Conservation (phyloP, 2,329 filamentous ascomycete species). For the Amphichorda felina region DNA sequence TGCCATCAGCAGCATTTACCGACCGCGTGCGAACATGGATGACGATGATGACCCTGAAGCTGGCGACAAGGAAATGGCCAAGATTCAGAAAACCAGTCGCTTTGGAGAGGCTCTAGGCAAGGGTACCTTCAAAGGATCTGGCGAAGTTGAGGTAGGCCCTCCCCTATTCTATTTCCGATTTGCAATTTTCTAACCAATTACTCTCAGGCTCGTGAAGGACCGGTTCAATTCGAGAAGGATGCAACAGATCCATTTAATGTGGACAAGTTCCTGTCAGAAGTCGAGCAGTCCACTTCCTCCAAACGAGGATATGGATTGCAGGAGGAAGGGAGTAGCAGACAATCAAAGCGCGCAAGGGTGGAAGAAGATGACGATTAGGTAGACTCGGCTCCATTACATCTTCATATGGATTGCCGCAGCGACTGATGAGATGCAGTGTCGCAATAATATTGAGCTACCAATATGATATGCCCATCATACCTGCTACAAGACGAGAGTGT, state of each 20-base stretch:
- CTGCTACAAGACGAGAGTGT: too few relatives aligned
- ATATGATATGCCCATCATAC: too few relatives aligned
- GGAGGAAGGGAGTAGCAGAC: conserved; percentile 35
- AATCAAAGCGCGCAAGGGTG: conserved; percentile 64
- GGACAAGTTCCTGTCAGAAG: conserved; percentile 84
- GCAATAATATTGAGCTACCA: conserved; percentile 38
- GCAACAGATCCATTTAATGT: conserved; percentile 80
- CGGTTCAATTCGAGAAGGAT: conserved; percentile 94
- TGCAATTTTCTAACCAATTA: neutral
- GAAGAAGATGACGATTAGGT: conserved; percentile 47
- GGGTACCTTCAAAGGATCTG: conserved; percentile 83
- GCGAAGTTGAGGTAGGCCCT: conserved; percentile 59
- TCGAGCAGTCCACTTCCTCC: conserved; percentile 43
- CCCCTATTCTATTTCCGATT: neutral
- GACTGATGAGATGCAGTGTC: conserved; percentile 7
- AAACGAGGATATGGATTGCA: conserved; percentile 72
- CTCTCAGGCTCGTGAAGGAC: conserved; percentile 65
- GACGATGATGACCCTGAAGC: conserved; percentile 70
- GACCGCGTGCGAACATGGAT: conserved; percentile 62
- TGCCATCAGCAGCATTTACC: conserved; percentile 87
- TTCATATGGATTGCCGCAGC: too few relatives aligned
- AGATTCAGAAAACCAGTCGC: conserved; percentile 72
- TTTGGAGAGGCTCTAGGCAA: conserved; percentile 80
- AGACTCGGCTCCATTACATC: conserved; percentile 7
- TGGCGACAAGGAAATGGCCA: conserved; percentile 73